These are phyloP conservation scores for Heterobasidion parviporum DNA, from an alignment of 1,284 basidiomycete species.

Conservation along the genomic window DNA sequence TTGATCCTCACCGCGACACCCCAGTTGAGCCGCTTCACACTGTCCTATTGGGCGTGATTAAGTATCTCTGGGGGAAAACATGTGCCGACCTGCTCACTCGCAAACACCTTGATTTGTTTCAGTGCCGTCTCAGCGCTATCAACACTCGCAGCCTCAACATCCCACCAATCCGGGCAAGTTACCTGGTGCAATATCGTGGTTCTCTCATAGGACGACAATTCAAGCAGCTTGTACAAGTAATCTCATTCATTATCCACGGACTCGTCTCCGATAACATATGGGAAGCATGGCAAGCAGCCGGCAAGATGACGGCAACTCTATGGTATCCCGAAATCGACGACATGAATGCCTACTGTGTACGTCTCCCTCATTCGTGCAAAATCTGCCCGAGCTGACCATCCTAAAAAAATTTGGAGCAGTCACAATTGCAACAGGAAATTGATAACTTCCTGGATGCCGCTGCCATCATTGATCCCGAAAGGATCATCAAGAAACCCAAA, in stretches of 20 bases:
- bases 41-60: constrained; percentile 26
- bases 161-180: constrained; percentile 18
- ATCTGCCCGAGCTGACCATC: neutral
- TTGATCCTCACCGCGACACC: constrained; percentile 27
- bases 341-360: constrained; percentile 23
- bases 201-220: constrained; percentile 33
- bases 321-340: constrained; percentile 28
- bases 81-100: constrained; percentile 15
- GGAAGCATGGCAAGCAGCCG: constrained; percentile 22
- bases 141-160: constrained; percentile 22
- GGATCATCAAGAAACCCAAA: constrained; percentile 25
- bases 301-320: constrained; percentile 23
- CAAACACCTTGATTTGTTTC: constrained; percentile 16
- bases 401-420: constrained; percentile 12
- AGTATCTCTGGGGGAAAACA: constrained; percentile 27
- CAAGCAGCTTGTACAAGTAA: constrained; percentile 27
- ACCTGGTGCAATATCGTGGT: constrained; percentile 30
- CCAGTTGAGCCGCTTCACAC: constrained; percentile 29
- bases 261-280: constrained; percentile 13
- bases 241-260: constrained; percentile 21
- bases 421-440: constrained; percentile 19
- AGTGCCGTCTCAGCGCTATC: constrained; percentile 18
- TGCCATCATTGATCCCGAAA: constrained; percentile 18
- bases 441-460: constrained; percentile 24
- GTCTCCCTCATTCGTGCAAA: neutral